Conservation (phyloP, 345 rosid species). For the Populus tremula region DNA sequence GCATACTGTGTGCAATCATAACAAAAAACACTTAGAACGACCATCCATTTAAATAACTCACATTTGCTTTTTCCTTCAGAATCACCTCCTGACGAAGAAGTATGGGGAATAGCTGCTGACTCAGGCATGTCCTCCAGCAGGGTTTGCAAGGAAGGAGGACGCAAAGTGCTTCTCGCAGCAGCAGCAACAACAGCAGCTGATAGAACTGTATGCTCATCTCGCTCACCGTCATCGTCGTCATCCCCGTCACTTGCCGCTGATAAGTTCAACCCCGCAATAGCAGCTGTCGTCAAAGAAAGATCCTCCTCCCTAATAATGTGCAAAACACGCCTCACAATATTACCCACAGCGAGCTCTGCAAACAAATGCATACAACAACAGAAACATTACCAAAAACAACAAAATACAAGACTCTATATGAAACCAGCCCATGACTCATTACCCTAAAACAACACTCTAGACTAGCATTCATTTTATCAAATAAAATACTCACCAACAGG, state of each 20-base stretch:
- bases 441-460: background rate
- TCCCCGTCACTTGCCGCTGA: slow-evolving; percentile 80
- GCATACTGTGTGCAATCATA: background rate
- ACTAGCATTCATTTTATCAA: background rate
- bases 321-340: slow-evolving; percentile 89
- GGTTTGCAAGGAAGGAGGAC: slow-evolving; percentile 89
- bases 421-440: too few relatives aligned
- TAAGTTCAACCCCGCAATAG: slow-evolving; percentile 70
- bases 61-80: slow-evolving; percentile 97
- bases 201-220: slow-evolving; percentile 53
- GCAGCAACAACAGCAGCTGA: slow-evolving; percentile 96
- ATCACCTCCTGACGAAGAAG: slow-evolving; percentile 96
- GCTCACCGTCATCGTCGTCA: slow-evolving; percentile 38
- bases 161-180: slow-evolving; percentile 85
- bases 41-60: slow-evolving; percentile 14
- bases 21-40: background rate
- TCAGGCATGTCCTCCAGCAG: slow-evolving; percentile 81
- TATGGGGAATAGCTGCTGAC: slow-evolving; percentile 56
- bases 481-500: slow-evolving; percentile 61
- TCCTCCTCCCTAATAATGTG: slow-evolving; percentile 96
- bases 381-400: background rate
- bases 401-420: background rate
- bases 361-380: background rate
- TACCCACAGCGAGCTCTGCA: slow-evolving; percentile 99
- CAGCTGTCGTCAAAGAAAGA: slow-evolving; percentile 69